These are phyloP conservation scores for Inga laurina DNA, from an alignment of 306 rosid species.

Conservation along the genomic window DNA sequence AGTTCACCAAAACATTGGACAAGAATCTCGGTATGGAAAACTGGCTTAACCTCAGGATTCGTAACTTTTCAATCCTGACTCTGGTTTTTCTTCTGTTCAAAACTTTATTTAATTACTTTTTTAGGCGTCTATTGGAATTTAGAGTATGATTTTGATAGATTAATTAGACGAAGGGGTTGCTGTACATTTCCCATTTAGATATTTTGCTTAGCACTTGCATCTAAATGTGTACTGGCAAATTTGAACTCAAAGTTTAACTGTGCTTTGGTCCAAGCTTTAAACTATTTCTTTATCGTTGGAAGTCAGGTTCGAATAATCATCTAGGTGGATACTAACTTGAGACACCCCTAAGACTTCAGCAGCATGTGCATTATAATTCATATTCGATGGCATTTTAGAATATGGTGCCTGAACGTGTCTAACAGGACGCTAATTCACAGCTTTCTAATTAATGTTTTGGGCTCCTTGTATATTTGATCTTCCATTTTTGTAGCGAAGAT, in stretches of 20 bases:
- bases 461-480: not conserved
- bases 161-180: not conserved
- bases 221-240: not conserved
- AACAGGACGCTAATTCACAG: not conserved
- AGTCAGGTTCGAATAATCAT: not conserved
- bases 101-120: not conserved
- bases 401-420: not conserved
- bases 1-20: conserved; percentile 80
- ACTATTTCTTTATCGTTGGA: not conserved
- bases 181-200: not conserved
- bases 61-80: not conserved
- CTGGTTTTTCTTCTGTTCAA: not conserved
- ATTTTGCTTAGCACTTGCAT: not conserved
- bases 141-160: not conserved
- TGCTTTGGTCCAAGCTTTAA: not conserved
- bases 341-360: not conserved
- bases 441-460: not conserved
- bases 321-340: not conserved
- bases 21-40: conserved; percentile 61
- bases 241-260: not conserved
- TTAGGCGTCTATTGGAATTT: not conserved
- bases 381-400: not conserved
- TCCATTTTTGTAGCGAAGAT: not conserved
- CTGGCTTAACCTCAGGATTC: not conserved
- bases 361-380: not conserved